Evolutionary conservation across 2,329 filamentous ascomycete species (phyloP), one percentile per base, ranked within the genome.

Genomic region (Chalaropsis thielavioides): DNA sequence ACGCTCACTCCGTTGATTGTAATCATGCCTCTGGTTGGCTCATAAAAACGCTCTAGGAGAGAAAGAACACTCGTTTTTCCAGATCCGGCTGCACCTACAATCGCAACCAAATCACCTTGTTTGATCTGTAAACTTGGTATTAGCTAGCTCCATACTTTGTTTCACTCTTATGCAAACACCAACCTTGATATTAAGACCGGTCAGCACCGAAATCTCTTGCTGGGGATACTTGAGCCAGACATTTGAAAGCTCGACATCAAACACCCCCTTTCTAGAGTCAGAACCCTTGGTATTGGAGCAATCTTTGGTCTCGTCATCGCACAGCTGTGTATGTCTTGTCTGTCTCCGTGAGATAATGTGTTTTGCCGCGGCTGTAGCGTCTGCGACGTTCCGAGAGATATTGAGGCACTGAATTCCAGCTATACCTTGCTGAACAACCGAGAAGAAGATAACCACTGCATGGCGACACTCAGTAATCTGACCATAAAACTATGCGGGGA

Each of bases 331-430:
- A 49, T 60, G 22, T 24, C 51, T 38, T 41, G 27, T 13, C 61
- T 62, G 67, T 24, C 54, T 40, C 15, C 51, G 66, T 10, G 60
- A 43, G 22, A 67, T 59, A 5, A 86, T 85, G 17, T 83, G 78
- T 70, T 84, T 85, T 4, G 83, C 79, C 0, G 83, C 83, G 0
- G 78, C 81, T 0, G 79, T 76, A 3, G 81, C 82, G 72, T 85
- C 81, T 1, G 83, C 83, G 0, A 81, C 80, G 68, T 86, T 88
- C 6, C 85, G 83, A 0, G 83, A 83, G 68, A 88, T 87, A 51
- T 82, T 82, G 68, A 90, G 83, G 65, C 85, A 83, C 67, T 86
- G 81, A 0, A 85, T 87, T 1, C 61, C 64, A 13, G 63, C 59
- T 13, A 68, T 66, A 1, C 65, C 67, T 40, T 67, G 67, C 35